These are phyloP conservation scores for Detonula confervacea DNA, from an alignment of 352 stramenopile species.

Conservation along the genomic window DNA sequence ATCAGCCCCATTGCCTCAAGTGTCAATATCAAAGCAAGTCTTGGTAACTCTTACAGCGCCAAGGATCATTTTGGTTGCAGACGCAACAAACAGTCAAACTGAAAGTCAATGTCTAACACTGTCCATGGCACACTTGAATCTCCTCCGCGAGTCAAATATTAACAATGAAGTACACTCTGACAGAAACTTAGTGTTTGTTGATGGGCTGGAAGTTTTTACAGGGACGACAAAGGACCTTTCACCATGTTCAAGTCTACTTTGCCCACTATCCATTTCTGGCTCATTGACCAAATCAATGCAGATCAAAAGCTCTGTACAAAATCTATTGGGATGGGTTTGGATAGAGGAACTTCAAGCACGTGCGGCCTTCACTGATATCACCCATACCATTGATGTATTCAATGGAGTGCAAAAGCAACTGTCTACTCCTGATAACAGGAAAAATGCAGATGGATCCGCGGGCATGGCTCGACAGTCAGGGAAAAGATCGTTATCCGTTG, in stretches of 20 bases:
- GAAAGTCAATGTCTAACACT: constrained; percentile 37
- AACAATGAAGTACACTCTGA: constrained; percentile 4
- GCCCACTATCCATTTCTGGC: constrained; percentile 37
- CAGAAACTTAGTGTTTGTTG: no score
- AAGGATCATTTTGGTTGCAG: constrained; percentile 62
- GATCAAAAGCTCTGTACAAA: constrained; percentile 1
- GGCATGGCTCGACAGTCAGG: not conserved
- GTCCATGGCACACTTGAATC: constrained; percentile 56
- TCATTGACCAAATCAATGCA: constrained; percentile 28
- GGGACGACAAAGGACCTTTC: constrained; percentile 11
- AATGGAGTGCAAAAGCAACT: constrained; percentile 47
- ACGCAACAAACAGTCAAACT: constrained; percentile 25
- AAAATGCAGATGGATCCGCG: not conserved
- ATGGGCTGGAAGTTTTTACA: constrained; percentile 77
- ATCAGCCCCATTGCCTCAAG: not conserved
- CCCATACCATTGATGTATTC: constrained; percentile 64
- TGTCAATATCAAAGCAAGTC: constrained; percentile 57
- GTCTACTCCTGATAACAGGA: not conserved
- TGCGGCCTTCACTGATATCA: constrained; percentile 75
- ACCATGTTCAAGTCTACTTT: constrained; percentile 35
- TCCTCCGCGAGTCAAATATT: constrained; percentile 36
- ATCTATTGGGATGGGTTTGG: constrained; percentile 45
- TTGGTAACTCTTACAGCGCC: constrained; percentile 62
- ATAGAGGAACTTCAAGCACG: constrained; percentile 60
- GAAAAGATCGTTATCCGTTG: not conserved